Conservation (phyloP, 495 filamentous ascomycete species). For the Neurospora sp. region DNA sequence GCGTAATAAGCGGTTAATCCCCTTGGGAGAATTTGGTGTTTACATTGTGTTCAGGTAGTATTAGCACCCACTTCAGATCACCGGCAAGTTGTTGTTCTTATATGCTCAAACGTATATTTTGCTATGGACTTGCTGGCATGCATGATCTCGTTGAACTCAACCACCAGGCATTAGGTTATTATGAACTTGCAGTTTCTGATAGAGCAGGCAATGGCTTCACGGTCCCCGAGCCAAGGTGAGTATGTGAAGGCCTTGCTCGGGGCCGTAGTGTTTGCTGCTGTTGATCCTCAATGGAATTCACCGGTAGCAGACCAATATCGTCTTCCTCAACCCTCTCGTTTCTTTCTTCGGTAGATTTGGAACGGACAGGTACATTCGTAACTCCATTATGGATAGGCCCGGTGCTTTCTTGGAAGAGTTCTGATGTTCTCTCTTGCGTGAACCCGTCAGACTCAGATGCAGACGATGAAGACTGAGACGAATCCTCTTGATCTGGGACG, state of each 20-base stretch:
- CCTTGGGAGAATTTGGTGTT: not conserved
- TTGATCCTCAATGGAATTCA: not conserved
- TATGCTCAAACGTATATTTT: not conserved
- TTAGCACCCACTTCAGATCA: not conserved
- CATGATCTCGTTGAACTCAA: not conserved
- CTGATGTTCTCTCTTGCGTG: not conserved
- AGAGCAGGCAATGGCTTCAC: slow-evolving; percentile 42
- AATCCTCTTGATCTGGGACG: not conserved
- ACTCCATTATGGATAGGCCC: not conserved
- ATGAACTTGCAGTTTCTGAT: slow-evolving; percentile 32
- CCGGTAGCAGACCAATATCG: not conserved
- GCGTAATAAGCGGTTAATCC: not conserved
- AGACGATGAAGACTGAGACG: not conserved
- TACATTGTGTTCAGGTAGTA: not conserved
- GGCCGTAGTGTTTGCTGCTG: not conserved
- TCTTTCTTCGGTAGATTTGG: not conserved
- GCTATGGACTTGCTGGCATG: not conserved
- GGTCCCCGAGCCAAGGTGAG: slow-evolving; percentile 13
- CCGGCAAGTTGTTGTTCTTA: not conserved
- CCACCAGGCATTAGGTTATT: not conserved
- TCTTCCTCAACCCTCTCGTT: not conserved
- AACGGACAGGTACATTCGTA: not conserved
- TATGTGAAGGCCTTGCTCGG: not conserved
- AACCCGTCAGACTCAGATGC: not conserved
- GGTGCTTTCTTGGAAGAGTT: not conserved